Evolutionary conservation across 129 eudicot species (phyloP), one percentile per base, ranked within the genome.

Genomic region (Escallonia rubra): DNA sequence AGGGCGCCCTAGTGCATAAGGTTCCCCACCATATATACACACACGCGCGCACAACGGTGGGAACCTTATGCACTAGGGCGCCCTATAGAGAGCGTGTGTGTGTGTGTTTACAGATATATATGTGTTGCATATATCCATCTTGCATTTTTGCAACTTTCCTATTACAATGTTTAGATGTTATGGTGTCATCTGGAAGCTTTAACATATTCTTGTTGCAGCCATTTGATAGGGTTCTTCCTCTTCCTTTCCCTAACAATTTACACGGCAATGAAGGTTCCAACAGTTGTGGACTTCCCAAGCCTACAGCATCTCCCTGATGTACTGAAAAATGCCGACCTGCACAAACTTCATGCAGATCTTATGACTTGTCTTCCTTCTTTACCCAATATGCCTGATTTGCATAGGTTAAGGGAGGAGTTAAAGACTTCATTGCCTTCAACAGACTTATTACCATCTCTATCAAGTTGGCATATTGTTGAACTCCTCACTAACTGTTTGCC

Each of bases 221-320:
- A 93, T 78, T 82, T 93, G 86, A 78, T 93, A 55, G 98, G 96
- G 67, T 93, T 93, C 88, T 86, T 89, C 81, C 86, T 93, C 43
- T 93, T 93, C 82, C 87, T 93, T 23, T 68, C 83, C 65, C 76
- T 93, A 54, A 93, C 98, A 60, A 89, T 93, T 63, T 89, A 93
- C 73, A 93, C 96, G 6, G 92, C 88, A 15, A 84, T 70, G 72
- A 86, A 81, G 80, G 71, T 86, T 39, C 98, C 98, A 8, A 76
- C 72, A 43, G 92, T 91, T 46, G 90, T 81, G 72, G 95, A 93
- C 74, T 72, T 89, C 43, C 83, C 81, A 43, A 69, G 76, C 45
- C 64, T 88, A 23, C 86, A 85, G 47, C 70, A 86, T 78, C 68
- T 92, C 68, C 95, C 89, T 39, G 86, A 87, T 68, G 95, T 76